Conservation (phyloP, 441 rosid species). For the Euphorbia corollata region DNA sequence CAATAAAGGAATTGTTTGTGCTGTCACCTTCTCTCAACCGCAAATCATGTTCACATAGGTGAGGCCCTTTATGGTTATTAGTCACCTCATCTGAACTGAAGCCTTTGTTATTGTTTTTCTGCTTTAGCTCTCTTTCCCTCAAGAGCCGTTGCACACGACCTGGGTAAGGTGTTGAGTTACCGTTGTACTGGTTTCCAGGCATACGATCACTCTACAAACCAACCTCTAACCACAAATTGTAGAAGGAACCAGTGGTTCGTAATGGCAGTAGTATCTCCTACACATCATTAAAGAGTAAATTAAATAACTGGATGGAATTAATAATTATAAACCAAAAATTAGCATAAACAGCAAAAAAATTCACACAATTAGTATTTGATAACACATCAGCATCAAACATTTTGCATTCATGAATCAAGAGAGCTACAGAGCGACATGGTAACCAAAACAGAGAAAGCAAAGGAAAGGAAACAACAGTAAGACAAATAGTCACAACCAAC, state of each 20-base stretch:
- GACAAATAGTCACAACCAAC: constrained; percentile 11
- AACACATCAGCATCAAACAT: no score
- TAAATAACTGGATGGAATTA: constrained; percentile 17
- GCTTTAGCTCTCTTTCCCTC: constrained; percentile 61
- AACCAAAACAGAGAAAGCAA: constrained; percentile 30
- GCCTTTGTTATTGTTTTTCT: constrained; percentile 49
- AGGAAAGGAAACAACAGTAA: constrained; percentile 22
- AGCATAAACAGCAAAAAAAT: not conserved
- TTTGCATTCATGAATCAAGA: constrained; percentile 16
- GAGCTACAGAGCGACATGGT: constrained; percentile 25
- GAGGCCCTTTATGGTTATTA: constrained; percentile 34
- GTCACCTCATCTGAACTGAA: constrained; percentile 39
- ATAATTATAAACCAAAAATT: no score
- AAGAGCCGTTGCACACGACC: constrained; percentile 71
- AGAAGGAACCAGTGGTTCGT: constrained; percentile 11
- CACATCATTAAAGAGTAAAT: constrained; percentile 26
- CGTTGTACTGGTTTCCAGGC: constrained; percentile 91
- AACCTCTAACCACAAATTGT: constrained; percentile 29
- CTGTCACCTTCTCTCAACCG: constrained; percentile 49
- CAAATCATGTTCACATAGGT: constrained; percentile 43
- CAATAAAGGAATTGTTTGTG: constrained; percentile 41
- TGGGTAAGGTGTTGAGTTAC: constrained; percentile 48
- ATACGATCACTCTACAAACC: constrained; percentile 55
- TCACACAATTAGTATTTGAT: no score
- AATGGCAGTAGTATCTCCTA: constrained; percentile 33